phyloP scores from a whole-genome alignment of 257 asterid genomes.

The Fraxinus excelsior region DNA sequence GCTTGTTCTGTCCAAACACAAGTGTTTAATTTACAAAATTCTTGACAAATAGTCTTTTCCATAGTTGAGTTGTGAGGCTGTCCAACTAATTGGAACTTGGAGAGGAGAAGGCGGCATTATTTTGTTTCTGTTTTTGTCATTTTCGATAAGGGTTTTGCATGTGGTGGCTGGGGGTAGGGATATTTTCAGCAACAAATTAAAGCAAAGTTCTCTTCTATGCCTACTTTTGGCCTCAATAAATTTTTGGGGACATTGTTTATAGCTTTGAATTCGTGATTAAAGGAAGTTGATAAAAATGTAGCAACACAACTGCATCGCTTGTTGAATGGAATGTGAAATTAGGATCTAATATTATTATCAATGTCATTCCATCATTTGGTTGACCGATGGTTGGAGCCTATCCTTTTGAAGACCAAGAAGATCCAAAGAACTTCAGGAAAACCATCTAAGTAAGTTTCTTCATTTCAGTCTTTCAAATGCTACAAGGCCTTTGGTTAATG shows the following conservation, averaged over 20 bases:
- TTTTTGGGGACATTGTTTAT: not conserved
- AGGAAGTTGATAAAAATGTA: conserved; percentile 14
- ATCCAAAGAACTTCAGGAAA: too few species aligned
- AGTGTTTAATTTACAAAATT: not conserved
- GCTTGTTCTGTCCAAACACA: not conserved
- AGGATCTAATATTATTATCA: not conserved
- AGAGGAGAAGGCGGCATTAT: not conserved
- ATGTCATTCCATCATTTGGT: not conserved
- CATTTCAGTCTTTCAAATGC: too few species aligned
- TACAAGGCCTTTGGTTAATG: too few species aligned
- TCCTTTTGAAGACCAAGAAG: too few species aligned
- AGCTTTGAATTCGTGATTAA: not conserved
- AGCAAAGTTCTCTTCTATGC: conserved; percentile 2
- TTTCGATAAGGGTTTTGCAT: not conserved
- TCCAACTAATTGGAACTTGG: not conserved
- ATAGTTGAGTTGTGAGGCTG: not conserved
- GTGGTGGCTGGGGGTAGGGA: not conserved
- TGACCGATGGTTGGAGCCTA: too few species aligned
- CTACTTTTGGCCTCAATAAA: not conserved
- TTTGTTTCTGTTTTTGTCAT: not conserved
- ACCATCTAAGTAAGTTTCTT: too few species aligned
- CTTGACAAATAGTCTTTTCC: not conserved
- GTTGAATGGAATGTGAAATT: not conserved
- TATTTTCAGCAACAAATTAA: not conserved
- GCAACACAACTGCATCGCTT: not conserved